phyloP scores from a whole-genome alignment of 108 stramenopile species.

The Epithemia pelagica region DNA sequence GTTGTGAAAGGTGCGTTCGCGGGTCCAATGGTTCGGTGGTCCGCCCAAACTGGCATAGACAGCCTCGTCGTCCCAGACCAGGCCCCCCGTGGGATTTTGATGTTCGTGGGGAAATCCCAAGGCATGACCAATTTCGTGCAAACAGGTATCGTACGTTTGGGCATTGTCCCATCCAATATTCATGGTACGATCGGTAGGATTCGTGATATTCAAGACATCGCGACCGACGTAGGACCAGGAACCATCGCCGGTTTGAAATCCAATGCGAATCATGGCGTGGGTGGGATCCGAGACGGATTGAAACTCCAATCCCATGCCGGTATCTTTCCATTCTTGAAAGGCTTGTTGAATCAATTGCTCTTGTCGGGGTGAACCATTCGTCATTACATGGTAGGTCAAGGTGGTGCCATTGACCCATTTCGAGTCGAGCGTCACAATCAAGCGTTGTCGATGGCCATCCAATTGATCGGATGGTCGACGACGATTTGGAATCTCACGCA shows the following conservation, averaged over 20 bases:
- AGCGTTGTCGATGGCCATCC: too few relatives aligned
- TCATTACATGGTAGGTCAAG: not conserved
- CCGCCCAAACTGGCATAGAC: not conserved
- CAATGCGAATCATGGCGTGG: constrained; percentile 5
- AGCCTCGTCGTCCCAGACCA: not conserved
- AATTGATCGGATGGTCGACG: too few relatives aligned
- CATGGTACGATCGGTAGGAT: constrained; percentile 1
- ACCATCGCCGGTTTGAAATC: not conserved
- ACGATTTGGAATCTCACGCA: too few relatives aligned
- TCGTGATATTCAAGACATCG: not conserved
- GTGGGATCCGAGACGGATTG: not conserved
- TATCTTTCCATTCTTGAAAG: not conserved
- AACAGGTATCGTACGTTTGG: not conserved
- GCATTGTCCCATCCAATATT: constrained; percentile 5
- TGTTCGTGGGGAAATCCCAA: constrained; percentile 7
- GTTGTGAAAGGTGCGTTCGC: not conserved
- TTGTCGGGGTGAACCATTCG: not conserved
- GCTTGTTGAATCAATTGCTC: not conserved
- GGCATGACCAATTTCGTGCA: constrained; percentile 6
- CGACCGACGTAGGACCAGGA: constrained; percentile 2
- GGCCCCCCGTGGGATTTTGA: not conserved
- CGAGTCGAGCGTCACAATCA: not conserved
- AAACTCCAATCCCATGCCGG: not conserved
- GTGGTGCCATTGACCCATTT: constrained; percentile 3
- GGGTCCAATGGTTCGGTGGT: not conserved